phyloP scores from a whole-genome alignment of 2,329 filamentous ascomycete species.

The Elsinoe ampelina region DNA sequence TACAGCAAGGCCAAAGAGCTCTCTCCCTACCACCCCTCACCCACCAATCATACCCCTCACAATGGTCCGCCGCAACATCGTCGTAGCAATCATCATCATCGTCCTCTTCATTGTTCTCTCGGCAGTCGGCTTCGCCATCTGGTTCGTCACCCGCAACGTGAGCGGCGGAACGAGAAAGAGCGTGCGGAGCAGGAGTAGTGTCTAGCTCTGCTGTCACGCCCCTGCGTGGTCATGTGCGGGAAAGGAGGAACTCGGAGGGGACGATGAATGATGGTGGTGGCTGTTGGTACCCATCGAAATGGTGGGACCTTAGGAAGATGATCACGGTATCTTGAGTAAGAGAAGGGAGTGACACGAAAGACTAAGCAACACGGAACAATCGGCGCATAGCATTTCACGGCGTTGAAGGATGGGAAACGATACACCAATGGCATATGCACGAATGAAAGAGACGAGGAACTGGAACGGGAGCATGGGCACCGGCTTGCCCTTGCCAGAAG shows the following conservation, averaged over 20 bases:
- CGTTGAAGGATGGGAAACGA: no score
- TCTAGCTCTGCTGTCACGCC: background rate
- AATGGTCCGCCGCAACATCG: constrained; percentile 45
- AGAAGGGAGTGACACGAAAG: background rate
- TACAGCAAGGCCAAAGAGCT: no score
- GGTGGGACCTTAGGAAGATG: no score
- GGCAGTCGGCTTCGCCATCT: constrained; percentile 41
- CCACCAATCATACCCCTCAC: background rate
- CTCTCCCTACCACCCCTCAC: background rate
- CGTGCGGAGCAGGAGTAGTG: background rate
- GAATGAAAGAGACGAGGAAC: no score
- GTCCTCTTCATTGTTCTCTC: constrained; percentile 44
- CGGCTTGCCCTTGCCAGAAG: no score
- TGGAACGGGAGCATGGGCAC: no score
- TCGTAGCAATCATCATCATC: constrained; percentile 45
- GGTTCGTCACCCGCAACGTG: constrained; percentile 31
- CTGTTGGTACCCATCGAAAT: no score
- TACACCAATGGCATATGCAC: no score
- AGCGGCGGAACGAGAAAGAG: constrained; percentile 23
- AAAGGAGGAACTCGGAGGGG: no score
- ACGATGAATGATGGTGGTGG: no score
- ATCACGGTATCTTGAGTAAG: background rate
- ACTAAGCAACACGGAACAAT: background rate
- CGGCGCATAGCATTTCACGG: background rate
- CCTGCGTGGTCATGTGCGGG: no score